Evolutionary conservation across 352 stramenopile genomes (phyloP), one percentile per base, ranked within the genome.

Genomic region (Globisporangium heterothallicum): DNA sequence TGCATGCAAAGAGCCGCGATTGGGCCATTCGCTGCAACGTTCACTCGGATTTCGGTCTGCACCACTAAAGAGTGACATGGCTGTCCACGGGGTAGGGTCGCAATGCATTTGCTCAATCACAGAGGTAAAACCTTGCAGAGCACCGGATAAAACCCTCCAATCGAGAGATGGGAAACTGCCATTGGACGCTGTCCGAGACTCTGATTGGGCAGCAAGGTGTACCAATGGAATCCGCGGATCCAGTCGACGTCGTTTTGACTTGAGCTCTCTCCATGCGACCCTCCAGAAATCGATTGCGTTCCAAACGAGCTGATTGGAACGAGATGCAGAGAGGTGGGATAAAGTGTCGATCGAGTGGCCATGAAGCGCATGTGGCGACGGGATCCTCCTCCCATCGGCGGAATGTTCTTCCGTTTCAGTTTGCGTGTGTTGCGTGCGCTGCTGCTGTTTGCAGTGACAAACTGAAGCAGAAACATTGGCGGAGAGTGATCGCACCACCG

Each of bases 171-270:
- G 45, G 21, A 52, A 52, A 52, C 29, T 43, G 30, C 42, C 16
- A 63, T 49, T 53, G 35, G 5, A 14, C 49, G 34, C 13, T 14
- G 25, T 48, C 36, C 21, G 19, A 35, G 19, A 26, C 19, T 29
- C 12, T 56, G 58, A 66, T 66, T 66, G 58, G 58, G 2, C 9
- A n/a, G 38, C 14, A 6, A 8, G 22, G 21, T 13, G 9, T 35
- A 16, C 58, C 58, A 66, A 66, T 66, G 22, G 22, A 8, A 34
- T 12, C n/a, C 36, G 52, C 6, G 40, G 18, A 60, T 64, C 26
- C 4, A 13, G 22, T 35, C 52, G 45, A 64, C 58, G 50, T 60
- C 44, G 40, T 56, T 56, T 56, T 38, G 32, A 4, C n/a, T n/a
- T n/a, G n/a, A n/a, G n/a, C n/a, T n/a, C n/a, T n/a, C n/a, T n/a